A percentile compares a stretch with the other conserved stretches of the same genome.
phyloP scores from a whole-genome alignment of 106 monocot genomes.

The Xerophyta viscosa region DNA sequence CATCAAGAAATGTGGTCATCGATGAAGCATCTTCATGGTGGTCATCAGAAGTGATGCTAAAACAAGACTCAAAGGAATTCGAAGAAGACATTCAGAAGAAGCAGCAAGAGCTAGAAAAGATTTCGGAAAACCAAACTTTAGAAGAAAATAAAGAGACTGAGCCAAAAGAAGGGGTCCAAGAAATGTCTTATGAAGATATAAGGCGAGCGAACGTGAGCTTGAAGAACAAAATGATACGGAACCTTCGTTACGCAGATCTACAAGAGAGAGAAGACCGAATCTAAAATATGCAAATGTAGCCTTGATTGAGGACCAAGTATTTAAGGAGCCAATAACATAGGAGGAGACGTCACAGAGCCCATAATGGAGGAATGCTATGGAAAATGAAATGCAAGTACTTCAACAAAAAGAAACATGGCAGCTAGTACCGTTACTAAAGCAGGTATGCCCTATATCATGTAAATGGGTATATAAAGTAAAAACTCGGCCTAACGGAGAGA shows the following conservation, averaged over 20 bases:
- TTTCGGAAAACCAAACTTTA: not conserved
- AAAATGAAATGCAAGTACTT: constrained; percentile 6
- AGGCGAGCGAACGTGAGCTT: too few relatives aligned
- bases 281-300: too few relatives aligned
- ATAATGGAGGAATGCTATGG: constrained; percentile 6
- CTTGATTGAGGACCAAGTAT: too few relatives aligned
- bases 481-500: not conserved
- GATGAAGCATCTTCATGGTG: not conserved
- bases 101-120: not conserved
- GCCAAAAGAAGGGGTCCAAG: not conserved
- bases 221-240: too few relatives aligned
- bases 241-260: not conserved
- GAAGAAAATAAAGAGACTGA: not conserved
- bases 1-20: not conserved
- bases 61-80: not conserved
- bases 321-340: not conserved
- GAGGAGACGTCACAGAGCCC: not conserved
- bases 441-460: not conserved
- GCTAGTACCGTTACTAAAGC: not conserved
- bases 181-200: too few relatives aligned
- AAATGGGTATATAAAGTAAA: constrained; percentile 10
- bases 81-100: not conserved
- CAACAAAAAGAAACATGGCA: constrained; percentile 11
- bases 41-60: not conserved
- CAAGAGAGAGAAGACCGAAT: not conserved